Conservation (phyloP, 345 rosid species). For the Diplotaxis tenuifolia region DNA sequence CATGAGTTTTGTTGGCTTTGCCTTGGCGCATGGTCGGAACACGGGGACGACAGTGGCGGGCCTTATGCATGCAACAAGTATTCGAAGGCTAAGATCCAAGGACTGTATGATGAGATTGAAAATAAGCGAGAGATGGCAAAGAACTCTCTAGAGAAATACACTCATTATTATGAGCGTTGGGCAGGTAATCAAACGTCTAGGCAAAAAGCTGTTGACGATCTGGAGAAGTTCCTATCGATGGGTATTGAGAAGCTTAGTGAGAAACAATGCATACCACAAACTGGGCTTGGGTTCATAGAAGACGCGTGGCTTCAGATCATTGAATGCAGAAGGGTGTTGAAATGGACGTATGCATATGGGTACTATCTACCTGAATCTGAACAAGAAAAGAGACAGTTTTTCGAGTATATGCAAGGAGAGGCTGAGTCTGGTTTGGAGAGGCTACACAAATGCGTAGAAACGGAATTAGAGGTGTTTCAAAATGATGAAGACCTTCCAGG, state of each 20-base stretch:
- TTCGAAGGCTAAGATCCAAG: neutral
- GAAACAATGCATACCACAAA: neutral
- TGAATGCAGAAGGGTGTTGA: constrained; percentile 11
- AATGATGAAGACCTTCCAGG: neutral
- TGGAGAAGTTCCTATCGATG: neutral
- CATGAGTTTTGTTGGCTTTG: neutral
- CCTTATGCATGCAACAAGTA: neutral
- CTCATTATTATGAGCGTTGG: neutral
- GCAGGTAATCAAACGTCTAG: neutral
- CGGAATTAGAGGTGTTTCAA: neutral
- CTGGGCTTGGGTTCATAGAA: neutral
- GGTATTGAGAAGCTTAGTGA: neutral
- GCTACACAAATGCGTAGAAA: constrained; percentile 20
- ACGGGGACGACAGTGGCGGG: neutral
- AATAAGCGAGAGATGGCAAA: neutral
- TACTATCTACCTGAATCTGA: neutral
- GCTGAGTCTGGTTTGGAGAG: constrained; percentile 19
- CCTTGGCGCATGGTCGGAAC: neutral
- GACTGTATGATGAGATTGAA: neutral
- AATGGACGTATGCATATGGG: constrained; percentile 22
- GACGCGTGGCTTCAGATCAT: constrained; percentile 24
- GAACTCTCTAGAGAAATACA: neutral
- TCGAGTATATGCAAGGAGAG: constrained; percentile 18
- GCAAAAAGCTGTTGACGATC: neutral
- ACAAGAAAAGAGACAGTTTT: neutral